Conservation (phyloP, 345 rosid genomes). For the Rhodomyrtus tomentosa region DNA sequence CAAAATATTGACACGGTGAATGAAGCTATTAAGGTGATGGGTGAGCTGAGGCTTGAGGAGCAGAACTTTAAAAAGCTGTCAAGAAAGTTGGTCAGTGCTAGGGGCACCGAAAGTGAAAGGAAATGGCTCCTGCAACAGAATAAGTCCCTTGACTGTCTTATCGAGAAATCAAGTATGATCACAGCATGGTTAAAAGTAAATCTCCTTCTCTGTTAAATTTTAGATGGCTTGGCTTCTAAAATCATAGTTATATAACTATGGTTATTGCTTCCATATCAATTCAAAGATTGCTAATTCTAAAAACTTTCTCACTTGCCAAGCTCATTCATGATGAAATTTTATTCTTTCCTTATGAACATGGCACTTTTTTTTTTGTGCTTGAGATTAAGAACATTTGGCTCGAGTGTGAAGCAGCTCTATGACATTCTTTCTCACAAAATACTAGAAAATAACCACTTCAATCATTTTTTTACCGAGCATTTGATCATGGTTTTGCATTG, state of each 20-base stretch:
- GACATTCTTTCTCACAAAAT: neutral
- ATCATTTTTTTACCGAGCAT: neutral
- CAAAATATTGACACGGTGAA: conserved; percentile 54
- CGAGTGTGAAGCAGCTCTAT: neutral
- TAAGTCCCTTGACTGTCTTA: conserved; percentile 60
- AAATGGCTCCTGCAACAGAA: conserved; percentile 53
- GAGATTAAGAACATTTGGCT: neutral
- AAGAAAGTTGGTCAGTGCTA: conserved; percentile 39
- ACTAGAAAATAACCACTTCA: neutral
- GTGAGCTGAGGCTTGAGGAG: conserved; percentile 64
- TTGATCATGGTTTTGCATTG: neutral
- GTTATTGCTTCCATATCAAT: neutral
- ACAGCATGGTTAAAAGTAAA: conserved; percentile 75
- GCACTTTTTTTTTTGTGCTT: neutral
- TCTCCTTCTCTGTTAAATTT: neutral
- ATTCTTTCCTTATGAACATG: neutral
- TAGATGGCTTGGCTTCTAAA: neutral
- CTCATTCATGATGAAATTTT: neutral
- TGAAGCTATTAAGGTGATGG: conserved; percentile 59
- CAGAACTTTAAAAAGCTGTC: conserved; percentile 70
- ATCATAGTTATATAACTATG: neutral
- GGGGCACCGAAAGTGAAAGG: conserved; percentile 51
- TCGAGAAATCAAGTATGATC: conserved; percentile 62
- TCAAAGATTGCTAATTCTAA: neutral
- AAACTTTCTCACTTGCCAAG: neutral